These are phyloP conservation scores for Monosporascus sp. DNA, from an alignment of 2,329 filamentous ascomycete genomes.

Conservation along the genomic window DNA sequence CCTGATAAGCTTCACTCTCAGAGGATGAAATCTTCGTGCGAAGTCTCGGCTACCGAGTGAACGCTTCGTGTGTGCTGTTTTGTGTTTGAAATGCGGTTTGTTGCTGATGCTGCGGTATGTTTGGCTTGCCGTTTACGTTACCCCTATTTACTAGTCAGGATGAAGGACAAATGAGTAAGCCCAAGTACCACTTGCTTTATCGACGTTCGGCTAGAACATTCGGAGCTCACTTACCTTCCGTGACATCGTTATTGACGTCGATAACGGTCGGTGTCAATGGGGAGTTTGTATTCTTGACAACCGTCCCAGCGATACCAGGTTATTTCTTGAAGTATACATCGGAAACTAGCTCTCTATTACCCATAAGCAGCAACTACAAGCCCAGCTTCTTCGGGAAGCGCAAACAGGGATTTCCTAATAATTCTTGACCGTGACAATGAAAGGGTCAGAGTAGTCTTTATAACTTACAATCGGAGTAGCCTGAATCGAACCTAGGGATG, in stretches of 20 bases:
- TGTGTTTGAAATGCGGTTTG: neutral
- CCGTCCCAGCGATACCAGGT: neutral
- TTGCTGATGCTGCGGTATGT: neutral
- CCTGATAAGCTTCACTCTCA: neutral
- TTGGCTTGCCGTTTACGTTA: conserved; percentile 7
- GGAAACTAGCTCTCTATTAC: too few species aligned
- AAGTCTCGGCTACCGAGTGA: neutral
- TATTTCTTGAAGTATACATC: neutral
- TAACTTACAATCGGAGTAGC: neutral
- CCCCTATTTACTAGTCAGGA: conserved; percentile 6
- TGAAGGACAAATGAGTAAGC: neutral
- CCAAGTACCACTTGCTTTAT: conserved; percentile 35
- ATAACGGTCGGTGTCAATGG: conserved; percentile 38
- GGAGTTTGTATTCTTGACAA: conserved; percentile 36
- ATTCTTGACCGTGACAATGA: neutral
- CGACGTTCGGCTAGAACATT: conserved; percentile 51
- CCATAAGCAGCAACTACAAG: neutral
- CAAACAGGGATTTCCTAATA: neutral
- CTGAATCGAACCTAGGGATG: too few species aligned
- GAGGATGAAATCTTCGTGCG: neutral
- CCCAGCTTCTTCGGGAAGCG: neutral
- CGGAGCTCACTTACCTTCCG: conserved; percentile 47
- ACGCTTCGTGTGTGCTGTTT: neutral
- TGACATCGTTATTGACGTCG: conserved; percentile 44
- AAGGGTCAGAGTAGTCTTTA: neutral